Conservation (phyloP, 2,329 filamentous ascomycete genomes). For the Aspergillus eucalypticola region DNA sequence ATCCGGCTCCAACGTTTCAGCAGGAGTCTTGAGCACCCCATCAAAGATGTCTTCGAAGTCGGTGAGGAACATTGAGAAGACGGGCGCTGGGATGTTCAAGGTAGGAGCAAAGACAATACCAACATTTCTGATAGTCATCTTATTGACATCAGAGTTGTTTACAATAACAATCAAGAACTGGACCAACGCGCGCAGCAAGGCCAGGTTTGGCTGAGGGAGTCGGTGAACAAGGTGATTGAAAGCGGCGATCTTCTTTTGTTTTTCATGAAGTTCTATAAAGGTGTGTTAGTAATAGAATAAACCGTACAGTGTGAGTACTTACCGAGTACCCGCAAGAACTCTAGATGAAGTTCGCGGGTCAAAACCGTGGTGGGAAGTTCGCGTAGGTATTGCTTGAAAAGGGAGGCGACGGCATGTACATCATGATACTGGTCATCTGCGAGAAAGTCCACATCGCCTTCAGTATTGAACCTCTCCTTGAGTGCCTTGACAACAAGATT, state of each 20-base stretch:
- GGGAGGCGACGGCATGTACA: conserved; percentile 90
- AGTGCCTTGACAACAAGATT: conserved; percentile 90
- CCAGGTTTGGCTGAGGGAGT: conserved; percentile 77
- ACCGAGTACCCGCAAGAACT: conserved; percentile 79
- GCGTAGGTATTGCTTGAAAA: conserved; percentile 90
- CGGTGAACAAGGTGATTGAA: conserved; percentile 77
- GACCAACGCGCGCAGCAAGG: conserved; percentile 79
- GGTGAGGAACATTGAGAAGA: conserved; percentile 91
- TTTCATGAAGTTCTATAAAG: conserved; percentile 66
- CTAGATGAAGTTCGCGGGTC: conserved; percentile 83
- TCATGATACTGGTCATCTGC: conserved; percentile 81
- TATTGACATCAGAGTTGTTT: conserved; percentile 85
- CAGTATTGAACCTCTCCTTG: conserved; percentile 87
- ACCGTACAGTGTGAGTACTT: conserved; percentile 27
- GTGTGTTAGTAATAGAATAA: conserved; percentile 8
- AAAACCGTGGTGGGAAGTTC: conserved; percentile 90
- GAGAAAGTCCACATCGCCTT: conserved; percentile 87
- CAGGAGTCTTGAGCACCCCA: conserved; percentile 55
- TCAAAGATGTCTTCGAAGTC: conserved; percentile 88
- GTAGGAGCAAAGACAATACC: conserved; percentile 98
- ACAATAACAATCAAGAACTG: conserved; percentile 90
- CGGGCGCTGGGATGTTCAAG: conserved; percentile 89
- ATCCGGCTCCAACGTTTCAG: conserved; percentile 44
- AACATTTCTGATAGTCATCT: conserved; percentile 97
- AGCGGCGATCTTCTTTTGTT: conserved; percentile 72